phyloP scores from a whole-genome alignment of 108 stramenopile genomes.

The Cyclotella baltica region DNA sequence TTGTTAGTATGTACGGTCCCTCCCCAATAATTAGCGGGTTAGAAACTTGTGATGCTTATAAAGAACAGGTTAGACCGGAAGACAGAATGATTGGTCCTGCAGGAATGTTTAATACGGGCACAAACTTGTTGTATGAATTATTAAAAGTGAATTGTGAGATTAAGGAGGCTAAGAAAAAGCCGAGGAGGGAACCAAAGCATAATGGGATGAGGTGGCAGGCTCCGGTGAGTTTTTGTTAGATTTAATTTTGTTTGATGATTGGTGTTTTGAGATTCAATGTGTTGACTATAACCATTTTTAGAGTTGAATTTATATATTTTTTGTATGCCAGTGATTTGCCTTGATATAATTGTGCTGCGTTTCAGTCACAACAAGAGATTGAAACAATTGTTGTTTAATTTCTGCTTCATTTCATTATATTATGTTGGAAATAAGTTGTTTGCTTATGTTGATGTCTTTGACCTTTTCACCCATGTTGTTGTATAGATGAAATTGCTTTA shows the following conservation, averaged over 20 bases:
- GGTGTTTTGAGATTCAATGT: background rate
- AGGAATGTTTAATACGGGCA: conserved; percentile 82
- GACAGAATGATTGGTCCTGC: conserved; percentile 51
- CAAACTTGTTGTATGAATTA: conserved; percentile 79
- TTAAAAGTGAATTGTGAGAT: conserved; percentile 67
- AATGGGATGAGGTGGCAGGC: conserved; percentile 60
- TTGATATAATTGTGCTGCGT: no score
- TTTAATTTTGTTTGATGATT: background rate
- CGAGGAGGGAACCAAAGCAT: conserved; percentile 38
- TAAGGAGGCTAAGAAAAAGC: conserved; percentile 24
- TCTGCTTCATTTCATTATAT: no score
- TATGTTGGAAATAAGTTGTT: no score
- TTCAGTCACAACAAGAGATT: no score
- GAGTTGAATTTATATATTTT: no score
- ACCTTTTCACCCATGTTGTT: no score
- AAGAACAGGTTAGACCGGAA: conserved; percentile 33
- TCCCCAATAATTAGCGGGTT: conserved; percentile 67
- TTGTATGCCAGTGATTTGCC: no score
- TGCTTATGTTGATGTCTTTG: no score
- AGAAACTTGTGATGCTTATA: conserved; percentile 64
- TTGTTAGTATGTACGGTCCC: conserved; percentile 60
- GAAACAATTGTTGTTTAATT: no score
- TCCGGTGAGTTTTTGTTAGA: conserved; percentile 14
- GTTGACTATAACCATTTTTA: no score
- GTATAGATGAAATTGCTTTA: no score